Evolutionary conservation across 1,284 basidiomycete species (phyloP).

Genomic region (Cutaneotrichosporon sp.): DNA sequence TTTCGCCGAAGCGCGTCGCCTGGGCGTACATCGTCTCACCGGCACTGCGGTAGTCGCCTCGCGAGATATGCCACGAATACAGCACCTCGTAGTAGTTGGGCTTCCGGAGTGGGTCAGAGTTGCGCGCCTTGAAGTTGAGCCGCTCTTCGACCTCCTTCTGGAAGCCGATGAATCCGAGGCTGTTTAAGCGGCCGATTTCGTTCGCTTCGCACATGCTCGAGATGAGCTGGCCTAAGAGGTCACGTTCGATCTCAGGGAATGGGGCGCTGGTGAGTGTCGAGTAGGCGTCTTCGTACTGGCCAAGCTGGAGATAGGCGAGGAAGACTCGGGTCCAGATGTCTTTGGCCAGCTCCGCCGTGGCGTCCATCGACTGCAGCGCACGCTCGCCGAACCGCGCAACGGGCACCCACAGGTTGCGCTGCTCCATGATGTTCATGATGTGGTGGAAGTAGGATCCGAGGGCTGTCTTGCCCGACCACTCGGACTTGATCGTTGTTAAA

Average conservation of each 20-base stretch:
- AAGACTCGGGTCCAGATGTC: constrained; percentile 74
- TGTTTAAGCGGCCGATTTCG: constrained; percentile 70
- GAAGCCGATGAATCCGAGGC: constrained; percentile 79
- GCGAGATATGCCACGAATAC: constrained; percentile 86
- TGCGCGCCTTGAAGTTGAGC: constrained; percentile 88
- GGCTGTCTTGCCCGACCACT: constrained; percentile 56
- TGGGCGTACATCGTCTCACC: constrained; percentile 92
- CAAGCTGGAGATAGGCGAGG: constrained; percentile 66
- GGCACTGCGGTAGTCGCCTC: constrained; percentile 83
- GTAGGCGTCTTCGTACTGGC: constrained; percentile 80
- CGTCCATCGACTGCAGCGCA: constrained; percentile 56
- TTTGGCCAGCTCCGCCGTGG: constrained; percentile 54
- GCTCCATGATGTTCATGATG: constrained; percentile 66
- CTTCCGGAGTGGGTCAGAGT: constrained; percentile 77
- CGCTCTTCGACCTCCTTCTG: constrained; percentile 83
- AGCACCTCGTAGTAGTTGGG: constrained; percentile 89
- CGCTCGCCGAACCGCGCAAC: constrained; percentile 70
- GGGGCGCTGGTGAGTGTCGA: constrained; percentile 66
- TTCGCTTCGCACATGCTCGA: constrained; percentile 90
- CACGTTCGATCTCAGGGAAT: constrained; percentile 66
- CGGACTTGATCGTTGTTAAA: constrained; percentile 60
- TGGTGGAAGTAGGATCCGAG: constrained; percentile 72
- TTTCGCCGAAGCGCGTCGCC: constrained; percentile 68
- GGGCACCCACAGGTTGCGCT: constrained; percentile 47
- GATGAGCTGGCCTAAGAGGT: constrained; percentile 72